Evolutionary conservation across 805 yeast genomes (phyloP).

Genomic region (Zygoascus flipseniorum): DNA sequence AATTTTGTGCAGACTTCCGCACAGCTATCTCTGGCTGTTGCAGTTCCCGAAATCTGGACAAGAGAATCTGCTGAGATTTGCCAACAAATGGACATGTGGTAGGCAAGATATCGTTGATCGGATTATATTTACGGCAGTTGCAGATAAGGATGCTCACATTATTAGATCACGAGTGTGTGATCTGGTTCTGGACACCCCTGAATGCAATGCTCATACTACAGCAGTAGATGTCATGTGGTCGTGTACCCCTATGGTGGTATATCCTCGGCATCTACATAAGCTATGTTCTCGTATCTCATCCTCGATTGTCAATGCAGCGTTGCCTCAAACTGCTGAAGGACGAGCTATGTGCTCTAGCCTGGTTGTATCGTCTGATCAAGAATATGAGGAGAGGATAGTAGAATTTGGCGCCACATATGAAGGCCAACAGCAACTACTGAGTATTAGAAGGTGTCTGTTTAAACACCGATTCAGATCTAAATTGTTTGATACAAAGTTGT

Average conservation of each 20-base stretch:
- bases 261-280: constrained; percentile 23
- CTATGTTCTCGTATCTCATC: constrained; percentile 27
- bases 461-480: constrained; percentile 15
- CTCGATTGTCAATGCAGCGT: constrained; percentile 21
- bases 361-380: constrained; percentile 18
- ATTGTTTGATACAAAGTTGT: constrained; percentile 21
- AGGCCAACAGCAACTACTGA: constrained; percentile 12
- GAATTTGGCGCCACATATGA: constrained; percentile 12
- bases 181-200: constrained; percentile 28
- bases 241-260: constrained; percentile 27
- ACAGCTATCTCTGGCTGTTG: constrained; percentile 27
- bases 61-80: constrained; percentile 17
- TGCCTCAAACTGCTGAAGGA: constrained; percentile 9
- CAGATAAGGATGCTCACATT: constrained; percentile 25
- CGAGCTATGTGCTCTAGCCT: constrained; percentile 9
- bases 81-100: constrained; percentile 21
- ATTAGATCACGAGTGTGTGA: constrained; percentile 26
- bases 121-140: constrained; percentile 27
- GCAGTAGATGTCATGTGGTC: constrained; percentile 29
- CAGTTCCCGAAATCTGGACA: constrained; percentile 26
- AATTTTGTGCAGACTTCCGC: constrained; percentile 21
- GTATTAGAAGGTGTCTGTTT: constrained; percentile 18
- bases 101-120: constrained; percentile 16
- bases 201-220: constrained; percentile 30
- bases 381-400: constrained; percentile 22